phyloP scores from a whole-genome alignment of 345 rosid genomes.

The Salix udensis region DNA sequence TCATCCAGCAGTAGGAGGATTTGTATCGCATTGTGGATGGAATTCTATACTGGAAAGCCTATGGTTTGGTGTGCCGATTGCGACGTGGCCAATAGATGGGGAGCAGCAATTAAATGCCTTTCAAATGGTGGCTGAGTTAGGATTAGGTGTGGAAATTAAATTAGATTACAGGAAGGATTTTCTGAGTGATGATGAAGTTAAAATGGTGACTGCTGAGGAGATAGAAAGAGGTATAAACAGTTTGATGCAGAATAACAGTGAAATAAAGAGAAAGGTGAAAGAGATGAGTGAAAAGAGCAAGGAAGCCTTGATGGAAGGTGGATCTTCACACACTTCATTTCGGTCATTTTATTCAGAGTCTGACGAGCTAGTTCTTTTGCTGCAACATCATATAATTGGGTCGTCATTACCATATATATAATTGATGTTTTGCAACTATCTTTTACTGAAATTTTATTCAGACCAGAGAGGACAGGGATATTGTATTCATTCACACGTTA shows the following conservation, averaged over 20 bases:
- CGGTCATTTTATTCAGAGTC: neutral
- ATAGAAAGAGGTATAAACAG: neutral
- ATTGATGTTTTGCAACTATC: too few species aligned
- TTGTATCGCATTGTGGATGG: slow-evolving; percentile 19
- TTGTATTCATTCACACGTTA: too few species aligned
- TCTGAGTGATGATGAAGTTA: neutral
- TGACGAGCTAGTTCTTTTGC: neutral
- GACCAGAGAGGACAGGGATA: too few species aligned
- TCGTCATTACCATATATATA: too few species aligned
- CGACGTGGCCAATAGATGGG: neutral
- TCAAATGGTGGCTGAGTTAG: neutral
- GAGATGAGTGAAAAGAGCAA: slow-evolving; percentile 1
- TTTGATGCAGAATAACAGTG: neutral
- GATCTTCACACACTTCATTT: neutral
- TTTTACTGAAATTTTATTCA: too few species aligned
- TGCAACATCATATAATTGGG: too few species aligned
- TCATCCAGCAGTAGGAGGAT: slow-evolving; percentile 6
- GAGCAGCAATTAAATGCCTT: slow-evolving; percentile 14
- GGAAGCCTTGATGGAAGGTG: neutral
- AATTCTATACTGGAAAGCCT: slow-evolving; percentile 8
- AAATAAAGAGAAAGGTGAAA: neutral
- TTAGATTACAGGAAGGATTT: neutral
- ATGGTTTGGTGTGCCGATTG: slow-evolving; percentile 15
- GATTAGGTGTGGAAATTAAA: neutral
- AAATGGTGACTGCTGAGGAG: neutral